Conservation (phyloP, 257 asterid species). For the Asclepias syriaca region DNA sequence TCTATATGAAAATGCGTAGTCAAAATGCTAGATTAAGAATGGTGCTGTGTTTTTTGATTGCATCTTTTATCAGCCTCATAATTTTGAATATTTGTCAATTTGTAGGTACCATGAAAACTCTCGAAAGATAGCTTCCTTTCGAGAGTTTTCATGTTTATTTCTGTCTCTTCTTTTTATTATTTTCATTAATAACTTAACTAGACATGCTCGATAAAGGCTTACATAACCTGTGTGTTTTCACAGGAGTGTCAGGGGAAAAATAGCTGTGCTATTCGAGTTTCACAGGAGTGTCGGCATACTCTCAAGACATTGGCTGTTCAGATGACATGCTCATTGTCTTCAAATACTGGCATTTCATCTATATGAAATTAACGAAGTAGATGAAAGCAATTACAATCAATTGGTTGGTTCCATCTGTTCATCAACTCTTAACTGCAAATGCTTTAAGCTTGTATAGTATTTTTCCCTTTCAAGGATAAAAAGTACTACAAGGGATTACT, state of each 20-base stretch:
- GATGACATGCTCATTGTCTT: slow-evolving; percentile 50
- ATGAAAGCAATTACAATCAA: not conserved
- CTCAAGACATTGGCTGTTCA: slow-evolving; percentile 69
- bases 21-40: not conserved
- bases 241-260: slow-evolving; percentile 74
- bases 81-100: slow-evolving; percentile 1
- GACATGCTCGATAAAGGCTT: not conserved
- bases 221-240: not conserved
- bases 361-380: not conserved
- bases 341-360: slow-evolving; percentile 1
- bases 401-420: not conserved
- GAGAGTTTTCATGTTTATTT: not conserved
- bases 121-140: not conserved
- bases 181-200: not conserved
- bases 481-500: too few species aligned
- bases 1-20: not conserved
- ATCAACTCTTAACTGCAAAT: not conserved
- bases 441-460: not conserved
- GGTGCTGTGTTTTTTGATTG: not conserved
- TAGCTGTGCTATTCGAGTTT: slow-evolving; percentile 48
- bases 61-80: not conserved
- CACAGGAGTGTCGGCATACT: slow-evolving; percentile 58
- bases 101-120: slow-evolving; percentile 77
- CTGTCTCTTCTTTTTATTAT: not conserved
- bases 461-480: not conserved